Percentiles rank a stretch among this genome's conserved stretches.
These are phyloP conservation scores for Cutaneotrichosporon cavernicola DNA, from an alignment of 1,284 basidiomycete genomes.

Conservation along the genomic window DNA sequence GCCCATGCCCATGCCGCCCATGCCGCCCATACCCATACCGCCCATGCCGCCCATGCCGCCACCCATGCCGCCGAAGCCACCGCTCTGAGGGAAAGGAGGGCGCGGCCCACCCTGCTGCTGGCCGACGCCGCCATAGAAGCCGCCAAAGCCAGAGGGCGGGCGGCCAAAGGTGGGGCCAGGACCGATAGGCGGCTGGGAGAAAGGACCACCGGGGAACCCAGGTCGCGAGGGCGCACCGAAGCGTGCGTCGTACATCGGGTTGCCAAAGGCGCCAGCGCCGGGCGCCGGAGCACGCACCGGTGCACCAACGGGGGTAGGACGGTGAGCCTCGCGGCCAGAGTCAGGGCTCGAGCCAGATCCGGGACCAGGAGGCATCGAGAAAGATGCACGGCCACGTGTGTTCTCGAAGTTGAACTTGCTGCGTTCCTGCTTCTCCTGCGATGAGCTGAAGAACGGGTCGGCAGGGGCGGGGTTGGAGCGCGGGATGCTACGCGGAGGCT, in stretches of 20 bases:
- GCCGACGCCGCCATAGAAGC: slow-evolving; percentile 27
- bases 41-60: slow-evolving; percentile 10
- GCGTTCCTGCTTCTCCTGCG: slow-evolving; percentile 21
- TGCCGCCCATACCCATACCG: slow-evolving; percentile 3
- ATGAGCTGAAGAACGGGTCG: slow-evolving; percentile 24
- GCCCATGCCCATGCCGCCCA: not conserved
- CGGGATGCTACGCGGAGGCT: slow-evolving; percentile 16
- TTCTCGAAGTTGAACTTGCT: slow-evolving; percentile 19
- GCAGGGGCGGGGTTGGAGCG: slow-evolving; percentile 16
- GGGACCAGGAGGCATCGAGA: slow-evolving; percentile 5
- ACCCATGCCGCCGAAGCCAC: slow-evolving; percentile 20
- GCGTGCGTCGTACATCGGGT: slow-evolving; percentile 12
- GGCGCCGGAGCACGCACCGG: slow-evolving; percentile 15
- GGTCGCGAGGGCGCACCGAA: slow-evolving; percentile 14
- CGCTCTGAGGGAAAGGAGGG: slow-evolving; percentile 26
- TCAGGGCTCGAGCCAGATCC: slow-evolving; percentile 14
- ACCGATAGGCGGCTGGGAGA: slow-evolving; percentile 21
- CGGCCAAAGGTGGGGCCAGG: slow-evolving; percentile 28
- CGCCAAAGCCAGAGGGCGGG: slow-evolving; percentile 24
- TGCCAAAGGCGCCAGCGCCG: slow-evolving; percentile 11
- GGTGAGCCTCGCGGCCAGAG: slow-evolving; percentile 6
- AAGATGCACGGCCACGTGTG: slow-evolving; percentile 5
- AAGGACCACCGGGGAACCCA: slow-evolving; percentile 19
- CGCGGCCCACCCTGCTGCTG: slow-evolving; percentile 18
- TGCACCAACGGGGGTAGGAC: slow-evolving; percentile 27